Base-by-base conservation (phyloP, 129 eudicot genomes). In the Kitagawia praeruptora region DNA sequence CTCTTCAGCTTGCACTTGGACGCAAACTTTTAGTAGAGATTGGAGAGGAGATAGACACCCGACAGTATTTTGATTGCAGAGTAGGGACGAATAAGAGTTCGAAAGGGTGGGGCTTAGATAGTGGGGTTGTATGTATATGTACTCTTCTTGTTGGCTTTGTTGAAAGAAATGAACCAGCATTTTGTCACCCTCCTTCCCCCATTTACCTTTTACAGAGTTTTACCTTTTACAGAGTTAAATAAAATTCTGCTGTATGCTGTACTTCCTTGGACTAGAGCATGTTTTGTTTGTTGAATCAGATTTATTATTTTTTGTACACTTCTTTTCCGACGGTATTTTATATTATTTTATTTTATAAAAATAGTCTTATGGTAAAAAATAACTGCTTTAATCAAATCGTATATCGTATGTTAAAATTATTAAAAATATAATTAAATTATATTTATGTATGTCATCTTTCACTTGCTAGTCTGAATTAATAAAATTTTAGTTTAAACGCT, bases 111-210 rank as follows among this genome's bases (percentile, higher is more conserved):
- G 83, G 85, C 51, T 75, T 81, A 82, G 78, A 74, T 83, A 75
- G 87, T 82, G 44, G 78, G 83, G 23, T 82, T 84, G 82, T 82
- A 74, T 45, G 15, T 74, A 81, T 58, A 37, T 82, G 78, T 61
- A 44, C 79, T 49, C 82, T 53, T 4, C 21, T 38, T 83, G 67
- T 56, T 72, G 85, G 87, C 67, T 77, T 58, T 39, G 58, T 61
- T 76, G 77, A 39, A 25, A 69, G 79, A 77, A 63, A 39, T 39
- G 86, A 84, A 81, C 88, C 83, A 78, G 83, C 85, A 85, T 87
- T 87, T 87, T 83, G 89, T 84, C 84, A 82, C 86, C 82, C 83
- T 79, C 89, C 85, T 87, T 89, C 66, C 88, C 67, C 89, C 85
- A 13, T 12, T 48, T 48, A 48, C 89, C 84, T 34, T 34, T 34